A percentile compares a stretch with the other conserved stretches of the same genome.
phyloP scores from a whole-genome alignment of 2,329 filamentous ascomycete genomes.

The Fusarium robinianum region DNA sequence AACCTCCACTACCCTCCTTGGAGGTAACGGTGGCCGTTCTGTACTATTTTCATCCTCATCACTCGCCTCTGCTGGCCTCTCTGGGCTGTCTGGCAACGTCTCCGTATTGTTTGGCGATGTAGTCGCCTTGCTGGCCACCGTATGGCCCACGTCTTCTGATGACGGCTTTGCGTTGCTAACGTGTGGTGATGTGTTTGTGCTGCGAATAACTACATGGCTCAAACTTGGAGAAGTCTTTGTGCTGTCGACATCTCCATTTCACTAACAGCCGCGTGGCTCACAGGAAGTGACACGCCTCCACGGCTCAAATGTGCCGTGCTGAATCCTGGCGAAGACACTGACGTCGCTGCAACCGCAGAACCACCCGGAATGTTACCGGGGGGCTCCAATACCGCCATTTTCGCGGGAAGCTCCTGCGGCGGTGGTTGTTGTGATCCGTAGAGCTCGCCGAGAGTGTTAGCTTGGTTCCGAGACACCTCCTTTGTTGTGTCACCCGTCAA shows the following conservation, averaged over 20 bases:
- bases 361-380: slow-evolving; percentile 15
- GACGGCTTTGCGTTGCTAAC: no score
- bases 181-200: neutral
- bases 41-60: no score
- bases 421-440: slow-evolving; percentile 11
- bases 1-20: no score
- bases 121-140: neutral
- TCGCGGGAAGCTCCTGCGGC: slow-evolving; percentile 13
- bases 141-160: no score
- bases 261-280: neutral
- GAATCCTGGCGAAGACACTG: slow-evolving; percentile 3
- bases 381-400: slow-evolving; percentile 9
- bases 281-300: neutral
- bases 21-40: no score
- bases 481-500: no score
- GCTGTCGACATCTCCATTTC: slow-evolving; percentile 1
- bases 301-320: neutral
- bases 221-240: no score
- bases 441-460: neutral
- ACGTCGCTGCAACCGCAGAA: neutral
- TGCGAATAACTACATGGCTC: slow-evolving; percentile 1
- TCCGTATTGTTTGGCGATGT: neutral
- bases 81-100: neutral
- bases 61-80: neutral
- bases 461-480: slow-evolving; percentile 8